Evolutionary conservation across 495 filamentous ascomycete species (phyloP), one percentile per base, ranked within the genome.

Genomic region (Aspergillus leporis): DNA sequence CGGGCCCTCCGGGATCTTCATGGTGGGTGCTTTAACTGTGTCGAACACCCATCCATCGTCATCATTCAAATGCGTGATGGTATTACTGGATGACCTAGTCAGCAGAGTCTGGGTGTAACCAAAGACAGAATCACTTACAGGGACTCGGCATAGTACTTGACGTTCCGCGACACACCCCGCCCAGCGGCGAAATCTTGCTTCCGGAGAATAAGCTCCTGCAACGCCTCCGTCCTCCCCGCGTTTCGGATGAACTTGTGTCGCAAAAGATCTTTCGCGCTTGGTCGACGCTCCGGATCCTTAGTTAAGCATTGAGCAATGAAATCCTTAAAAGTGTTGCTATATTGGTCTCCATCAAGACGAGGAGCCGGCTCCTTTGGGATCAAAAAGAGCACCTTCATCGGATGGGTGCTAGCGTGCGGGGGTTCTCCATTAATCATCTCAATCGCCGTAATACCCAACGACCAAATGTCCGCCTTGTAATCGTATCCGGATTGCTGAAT

Each of bases 401-500:
- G 95, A 70, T 98, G 94, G 0, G 87, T 89, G 62, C 86, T 87
- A 13, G 92, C 91, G 70, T 97, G 87, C 1, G 94, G 94, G 5
- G 94, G 94, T 66, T 98, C 93, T 65, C 94, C 94, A 46, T 91
- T 85, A 38, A 91, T 89, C 75, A 98, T 81, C 70, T 98, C 94
- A 60, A 98, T 90, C 19, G 94, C 94, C 0, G 94, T 97, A 64
- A 98, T 97, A 7, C 94, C 94, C 47, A 98, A 75, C 3, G 93
- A 97, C 94, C 94, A 98, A 46, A 98, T 93, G 70, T 98, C 94
- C 21, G 94, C 94, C 75, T 96, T 96, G 77, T 90, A 96, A 72
- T 97, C 93, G 63, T 98, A 98, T 28, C 94, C 94, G 53, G 90
- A 85, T 76, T 98, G 93, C 73, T 97, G 89, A 63, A 98, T 98